Evolutionary conservation across 139 green algal genomes (phyloP).

Genomic region (Tetradesmus lagerheimii): DNA sequence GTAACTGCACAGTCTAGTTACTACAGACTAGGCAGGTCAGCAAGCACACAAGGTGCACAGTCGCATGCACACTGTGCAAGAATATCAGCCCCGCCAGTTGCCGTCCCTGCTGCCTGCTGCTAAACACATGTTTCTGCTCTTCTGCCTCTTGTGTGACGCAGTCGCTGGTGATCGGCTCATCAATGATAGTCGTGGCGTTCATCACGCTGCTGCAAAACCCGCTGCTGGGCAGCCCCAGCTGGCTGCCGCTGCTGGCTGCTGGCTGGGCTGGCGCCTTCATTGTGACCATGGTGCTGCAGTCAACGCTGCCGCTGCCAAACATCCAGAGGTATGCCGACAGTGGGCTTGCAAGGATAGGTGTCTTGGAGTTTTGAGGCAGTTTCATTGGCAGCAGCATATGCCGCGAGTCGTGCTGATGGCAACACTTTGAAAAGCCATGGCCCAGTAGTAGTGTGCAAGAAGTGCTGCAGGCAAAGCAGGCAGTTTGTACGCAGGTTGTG

Average conservation of each 20-base stretch:
- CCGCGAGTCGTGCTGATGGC: neutral
- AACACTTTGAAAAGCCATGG: slow-evolving; percentile 58
- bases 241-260: slow-evolving; percentile 72
- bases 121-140: neutral
- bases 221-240: slow-evolving; percentile 35
- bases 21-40: no score
- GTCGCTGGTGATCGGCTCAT: slow-evolving; percentile 66
- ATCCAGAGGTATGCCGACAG: neutral
- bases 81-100: no score
- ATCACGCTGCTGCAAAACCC: slow-evolving; percentile 83
- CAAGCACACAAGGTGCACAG: no score
- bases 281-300: slow-evolving; percentile 68
- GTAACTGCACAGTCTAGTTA: no score
- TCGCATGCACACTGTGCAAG: no score
- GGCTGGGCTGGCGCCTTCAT: slow-evolving; percentile 68
- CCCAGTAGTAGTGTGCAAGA: neutral
- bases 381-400: neutral
- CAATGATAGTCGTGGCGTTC: slow-evolving; percentile 74
- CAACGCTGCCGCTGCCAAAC: slow-evolving; percentile 28
- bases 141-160: slow-evolving; percentile 32
- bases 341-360: no score
- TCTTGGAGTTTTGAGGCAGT: neutral
- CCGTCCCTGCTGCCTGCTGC: neutral
- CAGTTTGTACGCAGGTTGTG: no score
- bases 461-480: no score